These are phyloP conservation scores for Scutellaria baicalensis DNA, from an alignment of 257 asterid species.

Conservation along the genomic window DNA sequence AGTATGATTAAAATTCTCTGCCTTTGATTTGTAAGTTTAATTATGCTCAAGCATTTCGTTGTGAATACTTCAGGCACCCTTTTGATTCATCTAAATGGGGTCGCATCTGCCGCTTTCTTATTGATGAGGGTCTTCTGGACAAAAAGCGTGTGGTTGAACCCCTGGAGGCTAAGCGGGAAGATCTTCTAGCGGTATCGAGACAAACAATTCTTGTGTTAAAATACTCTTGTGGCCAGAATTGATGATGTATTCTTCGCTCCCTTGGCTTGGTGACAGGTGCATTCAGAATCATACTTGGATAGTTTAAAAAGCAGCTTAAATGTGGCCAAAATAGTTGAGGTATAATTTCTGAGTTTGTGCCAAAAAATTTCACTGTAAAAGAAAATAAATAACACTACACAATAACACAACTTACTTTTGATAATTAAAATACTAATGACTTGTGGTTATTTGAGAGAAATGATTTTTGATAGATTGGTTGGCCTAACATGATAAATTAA, in stretches of 20 bases:
- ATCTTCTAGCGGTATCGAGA: conserved; percentile 77
- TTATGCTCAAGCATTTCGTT: conserved; percentile 2
- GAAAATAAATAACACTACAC: neutral
- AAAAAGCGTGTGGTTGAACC: conserved; percentile 73
- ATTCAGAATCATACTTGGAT: conserved; percentile 70
- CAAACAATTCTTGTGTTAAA: neutral
- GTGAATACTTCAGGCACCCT: conserved; percentile 66
- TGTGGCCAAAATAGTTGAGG: conserved; percentile 83
- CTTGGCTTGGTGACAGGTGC: conserved; percentile 70
- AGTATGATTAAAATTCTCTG: neutral
- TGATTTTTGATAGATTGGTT: neutral
- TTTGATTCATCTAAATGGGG: conserved; percentile 99
- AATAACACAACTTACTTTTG: neutral
- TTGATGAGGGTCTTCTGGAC: conserved; percentile 50
- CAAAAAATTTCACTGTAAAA: neutral
- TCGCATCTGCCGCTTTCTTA: conserved; percentile 73
- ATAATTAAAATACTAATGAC: neutral
- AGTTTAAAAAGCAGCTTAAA: conserved; percentile 64
- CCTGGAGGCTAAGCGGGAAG: conserved; percentile 73
- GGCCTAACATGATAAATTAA: neutral
- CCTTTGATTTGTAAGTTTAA: neutral
- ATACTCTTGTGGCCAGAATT: neutral
- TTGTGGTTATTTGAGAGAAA: neutral
- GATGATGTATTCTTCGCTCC: conserved; percentile 5
- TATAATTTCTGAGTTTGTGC: conserved; percentile 12